A percentile compares a stretch with the other conserved stretches of the same genome.
Evolutionary conservation across 2,329 filamentous ascomycete genomes (phyloP).

Genomic region (Fusarium caatingaense): DNA sequence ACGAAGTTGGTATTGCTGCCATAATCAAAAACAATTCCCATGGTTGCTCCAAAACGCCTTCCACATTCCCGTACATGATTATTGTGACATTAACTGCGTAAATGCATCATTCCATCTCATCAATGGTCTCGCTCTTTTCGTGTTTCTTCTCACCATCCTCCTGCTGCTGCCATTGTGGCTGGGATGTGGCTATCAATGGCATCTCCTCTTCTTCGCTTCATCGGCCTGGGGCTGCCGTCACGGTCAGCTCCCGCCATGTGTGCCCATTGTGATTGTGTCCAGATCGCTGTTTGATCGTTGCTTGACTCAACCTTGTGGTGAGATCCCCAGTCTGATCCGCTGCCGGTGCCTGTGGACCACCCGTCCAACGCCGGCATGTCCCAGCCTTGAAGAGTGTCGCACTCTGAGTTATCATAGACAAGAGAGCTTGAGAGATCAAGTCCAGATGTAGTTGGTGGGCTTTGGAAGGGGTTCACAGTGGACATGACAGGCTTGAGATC

Average conservation of each 20-base stretch:
- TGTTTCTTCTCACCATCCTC: constrained; percentile 46
- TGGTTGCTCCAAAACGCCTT: constrained; percentile 19
- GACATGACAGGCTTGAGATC: constrained; percentile 52
- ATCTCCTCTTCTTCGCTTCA: constrained; percentile 53
- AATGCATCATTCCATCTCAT: constrained; percentile 32
- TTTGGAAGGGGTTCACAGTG: constrained; percentile 47
- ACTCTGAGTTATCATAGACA: constrained; percentile 51
- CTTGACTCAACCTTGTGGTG: constrained; percentile 49
- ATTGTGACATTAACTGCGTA: constrained; percentile 32
- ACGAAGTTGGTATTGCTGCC: constrained; percentile 35
- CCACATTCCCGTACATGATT: constrained; percentile 17
- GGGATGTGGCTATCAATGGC: constrained; percentile 49
- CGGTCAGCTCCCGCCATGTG: constrained; percentile 50
- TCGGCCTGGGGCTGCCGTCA: constrained; percentile 51
- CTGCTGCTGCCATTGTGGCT: constrained; percentile 45
- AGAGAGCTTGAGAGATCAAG: constrained; percentile 51
- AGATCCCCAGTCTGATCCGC: constrained; percentile 50
- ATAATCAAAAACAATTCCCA: constrained; percentile 18
- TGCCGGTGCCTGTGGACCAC: constrained; percentile 48
- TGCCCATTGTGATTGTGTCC: constrained; percentile 52
- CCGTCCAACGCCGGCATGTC: constrained; percentile 53
- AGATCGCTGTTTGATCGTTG: constrained; percentile 48
- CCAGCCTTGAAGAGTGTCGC: constrained; percentile 53
- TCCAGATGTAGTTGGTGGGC: constrained; percentile 43
- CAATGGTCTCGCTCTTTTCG: constrained; percentile 8